Base-by-base conservation (phyloP, 2,329 filamentous ascomycete species). In the Dactylellina haptotyla region DNA sequence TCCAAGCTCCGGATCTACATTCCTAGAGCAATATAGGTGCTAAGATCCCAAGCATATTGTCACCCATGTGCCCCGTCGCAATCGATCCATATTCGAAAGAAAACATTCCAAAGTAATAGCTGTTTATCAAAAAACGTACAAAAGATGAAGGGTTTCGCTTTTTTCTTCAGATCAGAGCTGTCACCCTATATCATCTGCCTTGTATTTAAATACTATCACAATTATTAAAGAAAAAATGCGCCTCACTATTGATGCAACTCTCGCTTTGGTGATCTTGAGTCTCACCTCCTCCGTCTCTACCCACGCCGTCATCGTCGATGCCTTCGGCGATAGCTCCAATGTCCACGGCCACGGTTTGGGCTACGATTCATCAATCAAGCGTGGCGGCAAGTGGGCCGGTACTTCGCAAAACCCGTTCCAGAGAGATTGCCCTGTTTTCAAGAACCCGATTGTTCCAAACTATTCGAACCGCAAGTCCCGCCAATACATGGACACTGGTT, bases 301-400 rank as follows among this genome's bases (percentile, higher is more conserved):
- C 20, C 53, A 57, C 25, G 34, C 32, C 5, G 32, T 57, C 10
- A 26, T 57, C n/a, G 53, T 43, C 20, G 53, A 57, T 10, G 53
- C 53, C 8, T 39, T 41, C 14, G 53, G 53, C 23, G 30, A 57
- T 10, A 14, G 30, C 30, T 34, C 30, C 18, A 57, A 43, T 12
- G 53, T 37, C 12, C 53, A 37, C 34, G 53, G 53, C 53, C 53
- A 37, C 12, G 53, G 53, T 23, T 12, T 57, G 23, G 53, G 53
- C 6, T 57, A 57, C n/a, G 34, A 18, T 14, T 1, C 5, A 8
- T 39, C 37, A 9, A 8, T 32, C n/a, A 26, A 41, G 14, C 30
- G 30, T 34, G 30, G 30, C 30, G 30, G 30, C 30, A 34, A 34
- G 14, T 34, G 30, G 30, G 30, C 30, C 30, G 53, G 53, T 3